Percentiles rank a stretch among this genome's conserved stretches.
phyloP scores from a whole-genome alignment of 73 alveolate genomes.

The Paramecium octaurelia region DNA sequence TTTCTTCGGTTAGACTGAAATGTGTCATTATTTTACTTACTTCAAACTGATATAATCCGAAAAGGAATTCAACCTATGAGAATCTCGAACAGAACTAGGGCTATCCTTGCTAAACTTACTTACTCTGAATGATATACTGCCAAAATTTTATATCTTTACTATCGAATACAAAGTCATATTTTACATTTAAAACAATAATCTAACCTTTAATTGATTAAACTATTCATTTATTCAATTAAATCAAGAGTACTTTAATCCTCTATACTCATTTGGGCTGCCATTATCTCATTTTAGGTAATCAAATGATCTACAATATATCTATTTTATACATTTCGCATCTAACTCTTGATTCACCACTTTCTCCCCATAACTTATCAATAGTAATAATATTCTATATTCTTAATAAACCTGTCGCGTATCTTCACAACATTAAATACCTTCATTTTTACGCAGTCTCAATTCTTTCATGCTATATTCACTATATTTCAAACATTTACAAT shows the following conservation, averaged over 20 bases:
- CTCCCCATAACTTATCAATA: conserved; percentile 27
- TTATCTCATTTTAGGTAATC: neutral
- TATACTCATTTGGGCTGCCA: neutral
- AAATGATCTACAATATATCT: neutral
- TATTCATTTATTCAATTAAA: conserved; percentile 16
- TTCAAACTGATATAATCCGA: conserved; percentile 18
- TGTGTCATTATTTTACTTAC: neutral
- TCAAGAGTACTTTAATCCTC: neutral
- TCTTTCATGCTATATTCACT: conserved; percentile 6
- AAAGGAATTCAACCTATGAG: neutral
- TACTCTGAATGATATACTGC: conserved; percentile 19
- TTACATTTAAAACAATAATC: conserved; percentile 9
- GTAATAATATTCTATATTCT: conserved; percentile 15
- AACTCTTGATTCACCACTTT: neutral
- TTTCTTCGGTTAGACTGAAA: neutral
- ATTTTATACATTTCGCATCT: conserved; percentile 31
- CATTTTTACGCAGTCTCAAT: conserved; percentile 8
- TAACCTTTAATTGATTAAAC: neutral
- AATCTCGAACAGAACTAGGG: neutral
- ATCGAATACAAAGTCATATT: neutral
- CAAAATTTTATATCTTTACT: neutral
- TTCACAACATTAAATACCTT: neutral
- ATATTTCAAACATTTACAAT: neutral
- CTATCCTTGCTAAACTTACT: conserved; percentile 10
- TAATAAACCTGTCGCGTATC: neutral